These are phyloP conservation scores for Guyanaporus albipodus DNA, from an alignment of 768 basidiomycete species.

Conservation along the genomic window DNA sequence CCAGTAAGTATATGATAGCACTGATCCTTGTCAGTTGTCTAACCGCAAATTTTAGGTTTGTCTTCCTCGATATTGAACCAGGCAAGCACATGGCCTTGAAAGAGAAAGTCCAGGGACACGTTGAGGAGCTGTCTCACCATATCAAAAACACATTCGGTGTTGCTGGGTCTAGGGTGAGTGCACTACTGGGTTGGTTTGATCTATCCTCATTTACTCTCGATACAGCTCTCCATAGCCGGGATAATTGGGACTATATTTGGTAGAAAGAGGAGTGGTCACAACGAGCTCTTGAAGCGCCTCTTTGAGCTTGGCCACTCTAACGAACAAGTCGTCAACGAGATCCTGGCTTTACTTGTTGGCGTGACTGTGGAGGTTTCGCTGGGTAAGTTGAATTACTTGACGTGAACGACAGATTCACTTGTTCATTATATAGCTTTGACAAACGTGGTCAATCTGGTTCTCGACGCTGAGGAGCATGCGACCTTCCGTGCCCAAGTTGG, in stretches of 20 bases:
- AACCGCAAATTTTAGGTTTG: conserved; percentile 44
- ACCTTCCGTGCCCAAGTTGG: conserved; percentile 35
- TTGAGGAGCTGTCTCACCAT: conserved; percentile 49
- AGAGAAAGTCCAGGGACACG: conserved; percentile 46
- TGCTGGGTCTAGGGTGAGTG: conserved; percentile 42
- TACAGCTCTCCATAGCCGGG: conserved; percentile 33
- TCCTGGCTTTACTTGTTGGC: conserved; percentile 68
- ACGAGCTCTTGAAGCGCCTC: conserved; percentile 55
- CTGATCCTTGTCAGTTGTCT: not conserved
- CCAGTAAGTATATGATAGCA: conserved; percentile 36
- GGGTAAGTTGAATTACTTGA: conserved; percentile 35
- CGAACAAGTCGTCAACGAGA: conserved; percentile 63
- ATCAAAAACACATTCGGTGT: conserved; percentile 52
- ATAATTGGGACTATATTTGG: conserved; percentile 50
- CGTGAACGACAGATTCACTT: not conserved
- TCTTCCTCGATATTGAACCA: conserved; percentile 71
- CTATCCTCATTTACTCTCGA: not conserved
- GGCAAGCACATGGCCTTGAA: conserved; percentile 54
- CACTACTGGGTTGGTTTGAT: not conserved
- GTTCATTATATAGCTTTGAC: conserved; percentile 45
- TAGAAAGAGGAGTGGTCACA: conserved; percentile 39
- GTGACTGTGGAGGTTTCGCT: conserved; percentile 67
- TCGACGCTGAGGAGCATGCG: conserved; percentile 46
- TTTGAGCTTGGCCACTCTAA: conserved; percentile 50
- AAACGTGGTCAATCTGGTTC: conserved; percentile 61